A percentile compares a stretch with the other conserved stretches of the same genome.
These are phyloP conservation scores for Phytophthora podocarpi DNA, from an alignment of 352 stramenopile species.

Conservation along the genomic window DNA sequence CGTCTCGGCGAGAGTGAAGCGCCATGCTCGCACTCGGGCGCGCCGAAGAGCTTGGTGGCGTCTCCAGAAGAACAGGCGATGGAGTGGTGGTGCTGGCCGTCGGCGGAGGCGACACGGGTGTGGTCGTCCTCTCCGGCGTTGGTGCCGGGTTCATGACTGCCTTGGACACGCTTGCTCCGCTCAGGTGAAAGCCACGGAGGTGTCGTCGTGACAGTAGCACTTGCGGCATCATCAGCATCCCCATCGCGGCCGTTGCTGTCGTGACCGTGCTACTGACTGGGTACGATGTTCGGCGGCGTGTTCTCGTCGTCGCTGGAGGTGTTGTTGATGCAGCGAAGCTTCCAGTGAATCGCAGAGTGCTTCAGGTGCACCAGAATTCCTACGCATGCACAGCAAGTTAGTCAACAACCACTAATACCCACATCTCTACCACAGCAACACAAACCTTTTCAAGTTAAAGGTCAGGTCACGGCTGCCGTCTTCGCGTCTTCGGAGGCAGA, in stretches of 20 bases:
- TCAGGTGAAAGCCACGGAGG: not conserved
- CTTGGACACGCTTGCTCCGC: not conserved
- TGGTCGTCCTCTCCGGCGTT: not conserved
- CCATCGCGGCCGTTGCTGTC: too few species aligned
- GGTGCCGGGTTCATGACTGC: not conserved
- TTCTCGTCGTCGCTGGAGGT: slow-evolving; percentile 5
- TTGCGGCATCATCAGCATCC: too few species aligned
- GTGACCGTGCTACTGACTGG: not conserved
- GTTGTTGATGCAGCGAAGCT: too few species aligned
- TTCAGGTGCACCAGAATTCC: not conserved
- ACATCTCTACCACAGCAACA: not conserved
- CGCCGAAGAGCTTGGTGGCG: not conserved
- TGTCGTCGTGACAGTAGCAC: not conserved
- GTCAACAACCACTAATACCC: not conserved
- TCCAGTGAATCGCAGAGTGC: not conserved
- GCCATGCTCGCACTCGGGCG: not conserved
- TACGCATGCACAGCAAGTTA: not conserved
- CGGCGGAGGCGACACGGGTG: not conserved
- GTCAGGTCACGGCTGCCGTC: too few species aligned
- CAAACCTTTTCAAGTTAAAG: not conserved
- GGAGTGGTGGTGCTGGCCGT: not conserved
- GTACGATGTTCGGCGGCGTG: not conserved
- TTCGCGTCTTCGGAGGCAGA: not conserved
- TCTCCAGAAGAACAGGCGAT: not conserved
- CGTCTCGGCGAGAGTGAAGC: not conserved